A percentile compares a stretch with the other conserved stretches of the same genome.
These are phyloP conservation scores for Pythium pectinolyticum DNA, from an alignment of 352 stramenopile species.

Conservation along the genomic window DNA sequence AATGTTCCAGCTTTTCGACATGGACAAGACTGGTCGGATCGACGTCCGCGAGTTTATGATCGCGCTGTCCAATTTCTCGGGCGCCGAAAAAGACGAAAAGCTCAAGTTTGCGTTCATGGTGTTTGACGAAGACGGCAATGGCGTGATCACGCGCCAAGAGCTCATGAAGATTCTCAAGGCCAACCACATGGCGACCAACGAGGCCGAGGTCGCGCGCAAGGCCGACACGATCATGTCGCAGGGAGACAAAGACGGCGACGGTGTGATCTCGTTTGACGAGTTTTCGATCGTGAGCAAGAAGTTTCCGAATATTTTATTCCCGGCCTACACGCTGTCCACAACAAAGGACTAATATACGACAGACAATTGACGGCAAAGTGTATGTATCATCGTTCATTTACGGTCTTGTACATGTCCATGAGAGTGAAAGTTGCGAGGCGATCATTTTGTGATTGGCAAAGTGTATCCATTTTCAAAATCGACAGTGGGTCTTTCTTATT, in stretches of 20 bases:
- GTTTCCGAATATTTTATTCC: constrained; percentile 96
- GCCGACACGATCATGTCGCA: constrained; percentile 97
- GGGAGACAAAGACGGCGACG: constrained; percentile 95
- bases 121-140: constrained; percentile 94
- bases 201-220: constrained; percentile 93
- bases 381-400: no score
- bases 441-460: constrained; percentile 4
- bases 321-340: constrained; percentile 71
- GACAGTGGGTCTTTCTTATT: not conserved
- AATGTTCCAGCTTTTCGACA: constrained; percentile 94
- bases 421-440: not conserved
- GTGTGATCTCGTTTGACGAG: constrained; percentile 97
- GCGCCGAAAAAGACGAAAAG: constrained; percentile 94
- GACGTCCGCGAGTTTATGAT: constrained; percentile 95
- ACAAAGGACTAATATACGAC: constrained; percentile 57
- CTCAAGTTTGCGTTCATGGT: constrained; percentile 97
- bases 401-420: not conserved
- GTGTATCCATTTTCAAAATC: constrained; percentile 8
- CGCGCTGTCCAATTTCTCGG: constrained; percentile 92
- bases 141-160: constrained; percentile 93
- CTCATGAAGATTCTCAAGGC: constrained; percentile 95
- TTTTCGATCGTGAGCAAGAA: constrained; percentile 96
- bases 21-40: constrained; percentile 90
- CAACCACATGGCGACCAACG: constrained; percentile 93
- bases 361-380: no score